These are phyloP conservation scores for Austroboletus eburneus DNA, from an alignment of 768 basidiomycete species.

Conservation along the genomic window DNA sequence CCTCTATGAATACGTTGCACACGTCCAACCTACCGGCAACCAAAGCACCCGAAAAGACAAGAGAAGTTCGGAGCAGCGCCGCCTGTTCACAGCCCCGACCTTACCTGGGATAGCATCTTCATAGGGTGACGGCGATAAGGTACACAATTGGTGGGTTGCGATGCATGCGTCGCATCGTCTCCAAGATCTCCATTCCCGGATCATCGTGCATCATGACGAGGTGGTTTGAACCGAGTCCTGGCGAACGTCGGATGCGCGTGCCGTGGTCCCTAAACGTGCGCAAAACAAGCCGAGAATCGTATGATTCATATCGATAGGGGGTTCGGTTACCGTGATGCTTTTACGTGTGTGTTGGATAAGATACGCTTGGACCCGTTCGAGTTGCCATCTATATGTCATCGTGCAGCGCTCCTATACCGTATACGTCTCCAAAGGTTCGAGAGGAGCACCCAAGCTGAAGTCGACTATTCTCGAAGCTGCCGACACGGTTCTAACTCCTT, in stretches of 20 bases:
- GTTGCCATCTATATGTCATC: neutral
- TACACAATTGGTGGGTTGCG: neutral
- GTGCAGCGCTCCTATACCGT: neutral
- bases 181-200: too few relatives aligned
- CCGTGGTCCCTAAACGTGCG: neutral
- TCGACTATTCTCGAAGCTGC: neutral
- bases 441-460: neutral
- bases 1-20: constrained; percentile 5
- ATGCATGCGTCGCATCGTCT: neutral
- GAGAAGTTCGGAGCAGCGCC: neutral
- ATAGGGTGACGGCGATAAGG: neutral
- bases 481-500: too few relatives aligned
- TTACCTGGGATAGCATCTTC: neutral
- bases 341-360: constrained; percentile 4
- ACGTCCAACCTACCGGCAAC: constrained; percentile 8
- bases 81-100: constrained; percentile 9
- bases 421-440: constrained; percentile 1
- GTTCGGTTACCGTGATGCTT: constrained; percentile 3
- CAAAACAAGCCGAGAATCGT: constrained; percentile 6
- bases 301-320: constrained; percentile 13
- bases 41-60: constrained; percentile 15
- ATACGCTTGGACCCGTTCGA: neutral
- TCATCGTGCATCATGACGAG: neutral
- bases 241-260: neutral
- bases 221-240: neutral